Evolutionary conservation across 1,139 yeast genomes (phyloP).

Genomic region (Dujonia santamariae): DNA sequence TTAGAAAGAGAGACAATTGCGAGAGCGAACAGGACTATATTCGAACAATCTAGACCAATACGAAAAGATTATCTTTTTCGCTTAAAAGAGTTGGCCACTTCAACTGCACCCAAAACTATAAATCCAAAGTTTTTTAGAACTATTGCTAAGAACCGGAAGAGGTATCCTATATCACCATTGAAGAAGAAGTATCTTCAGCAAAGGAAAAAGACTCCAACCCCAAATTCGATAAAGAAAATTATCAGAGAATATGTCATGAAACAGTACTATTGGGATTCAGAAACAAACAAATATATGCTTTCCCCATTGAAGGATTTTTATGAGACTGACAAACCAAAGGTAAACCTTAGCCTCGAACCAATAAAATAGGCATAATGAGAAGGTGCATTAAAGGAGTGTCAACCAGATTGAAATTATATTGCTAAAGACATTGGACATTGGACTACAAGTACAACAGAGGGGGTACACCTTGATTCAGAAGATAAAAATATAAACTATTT

Average conservation of each 20-base stretch:
- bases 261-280: slow-evolving; percentile 28
- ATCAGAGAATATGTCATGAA: slow-evolving; percentile 28
- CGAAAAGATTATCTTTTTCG: slow-evolving; percentile 8
- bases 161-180: slow-evolving; percentile 13
- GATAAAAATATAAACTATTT: too few relatives aligned
- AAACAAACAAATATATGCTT: slow-evolving; percentile 14
- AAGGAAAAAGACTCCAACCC: slow-evolving; percentile 30
- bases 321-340: slow-evolving; percentile 4
- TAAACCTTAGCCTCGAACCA: not conserved
- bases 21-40: slow-evolving; percentile 17
- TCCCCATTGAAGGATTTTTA: slow-evolving; percentile 27
- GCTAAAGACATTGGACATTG: too few relatives aligned
- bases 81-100: slow-evolving; percentile 1
- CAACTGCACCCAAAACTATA: slow-evolving; percentile 9
- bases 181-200: slow-evolving; percentile 18
- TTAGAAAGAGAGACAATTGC: slow-evolving; percentile 23
- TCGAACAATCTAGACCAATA: slow-evolving; percentile 23
- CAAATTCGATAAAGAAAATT: slow-evolving; percentile 26
- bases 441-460: too few relatives aligned
- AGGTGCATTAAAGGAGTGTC: too few relatives aligned
- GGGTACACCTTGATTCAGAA: too few relatives aligned
- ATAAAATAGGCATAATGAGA: not conserved
- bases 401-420: too few relatives aligned
- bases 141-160: slow-evolving; percentile 24
- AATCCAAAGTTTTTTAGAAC: slow-evolving; percentile 28